Percentiles rank a stretch among this genome's conserved stretches.
Conservation (phyloP, 2,329 filamentous ascomycete species). For the Penicillium freii region DNA sequence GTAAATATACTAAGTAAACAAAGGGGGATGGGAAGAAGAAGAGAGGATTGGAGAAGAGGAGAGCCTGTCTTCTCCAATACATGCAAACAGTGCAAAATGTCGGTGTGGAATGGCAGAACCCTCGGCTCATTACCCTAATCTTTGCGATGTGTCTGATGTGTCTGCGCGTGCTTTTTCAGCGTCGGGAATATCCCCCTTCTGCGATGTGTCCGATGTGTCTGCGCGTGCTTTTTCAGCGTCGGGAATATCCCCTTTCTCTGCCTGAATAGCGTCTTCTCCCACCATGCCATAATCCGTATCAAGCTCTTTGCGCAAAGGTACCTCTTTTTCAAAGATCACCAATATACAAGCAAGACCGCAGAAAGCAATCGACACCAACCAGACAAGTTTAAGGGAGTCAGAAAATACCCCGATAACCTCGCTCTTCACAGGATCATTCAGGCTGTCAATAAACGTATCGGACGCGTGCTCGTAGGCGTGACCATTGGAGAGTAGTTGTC, state of each 20-base stretch:
- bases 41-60: no score
- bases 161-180: no score
- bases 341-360: constrained; percentile 3
- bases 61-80: no score
- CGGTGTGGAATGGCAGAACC: no score
- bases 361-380: background rate
- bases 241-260: background rate
- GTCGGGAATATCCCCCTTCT: no score
- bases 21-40: no score
- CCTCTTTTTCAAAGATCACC: background rate
- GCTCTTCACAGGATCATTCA: background rate
- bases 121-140: no score
- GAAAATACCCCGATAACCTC: background rate
- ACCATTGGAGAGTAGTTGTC: background rate
- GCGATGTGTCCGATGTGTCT: background rate
- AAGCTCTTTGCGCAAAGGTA: constrained; percentile 1
- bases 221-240: background rate
- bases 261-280: background rate
- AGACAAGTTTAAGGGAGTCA: constrained; percentile 1
- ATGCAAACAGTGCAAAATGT: no score
- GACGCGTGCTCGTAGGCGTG: background rate
- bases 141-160: no score
- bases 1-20: no score
- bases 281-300: constrained; percentile 1
- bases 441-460: background rate